Evolutionary conservation across 2,329 filamentous ascomycete species (phyloP), one percentile per base, ranked within the genome.

Genomic region (Cladosporium sp.): DNA sequence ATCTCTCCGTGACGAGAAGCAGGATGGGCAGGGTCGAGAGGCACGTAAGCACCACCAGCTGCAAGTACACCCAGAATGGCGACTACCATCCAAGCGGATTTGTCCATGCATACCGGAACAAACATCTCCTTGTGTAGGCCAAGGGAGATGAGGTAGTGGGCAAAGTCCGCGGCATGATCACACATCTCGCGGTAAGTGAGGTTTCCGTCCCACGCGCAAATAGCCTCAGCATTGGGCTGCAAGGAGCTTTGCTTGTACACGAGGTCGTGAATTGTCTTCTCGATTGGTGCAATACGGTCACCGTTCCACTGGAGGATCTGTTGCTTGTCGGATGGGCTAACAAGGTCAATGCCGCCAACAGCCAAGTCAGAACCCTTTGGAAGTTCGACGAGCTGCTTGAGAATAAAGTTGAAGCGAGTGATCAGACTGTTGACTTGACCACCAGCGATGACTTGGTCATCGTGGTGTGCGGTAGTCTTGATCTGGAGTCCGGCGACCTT

Each of bases 201-300:
- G 7, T 36, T 32, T 3, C 53, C 53, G 38, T 55, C 53, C 47
- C 51, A 50, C n/a, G 53, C 42, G 25, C 38, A 49, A 15, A 57
- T 45, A 7, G 54, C 6, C 91, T 67, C 1, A 76, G 70, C 55
- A 94, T 92, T n/a, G 3, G 47, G 47, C 15, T 43, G 39, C 8
- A 43, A 19, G 18, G 29, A 25, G 18, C 45, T 7, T 40, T 48
- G 45, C 27, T 48, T 27, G 45, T 40, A 48, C 5, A 48, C 45
- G 6, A 48, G 36, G 16, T 48, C 45, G 18, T 48, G 45, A 4
- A 48, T 48, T 4, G 45, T 48, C 16, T 48, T 48, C 45, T 48
- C 45, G 9, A 48, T 48, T 2, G 45, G 45, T 3, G 27, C 45
- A 25, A 48, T 48, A 18, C 45, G 45, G 4, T 40, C 18, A 8